phyloP scores from a whole-genome alignment of 2,329 filamentous ascomycete genomes.

The Botrytis sinoallii region DNA sequence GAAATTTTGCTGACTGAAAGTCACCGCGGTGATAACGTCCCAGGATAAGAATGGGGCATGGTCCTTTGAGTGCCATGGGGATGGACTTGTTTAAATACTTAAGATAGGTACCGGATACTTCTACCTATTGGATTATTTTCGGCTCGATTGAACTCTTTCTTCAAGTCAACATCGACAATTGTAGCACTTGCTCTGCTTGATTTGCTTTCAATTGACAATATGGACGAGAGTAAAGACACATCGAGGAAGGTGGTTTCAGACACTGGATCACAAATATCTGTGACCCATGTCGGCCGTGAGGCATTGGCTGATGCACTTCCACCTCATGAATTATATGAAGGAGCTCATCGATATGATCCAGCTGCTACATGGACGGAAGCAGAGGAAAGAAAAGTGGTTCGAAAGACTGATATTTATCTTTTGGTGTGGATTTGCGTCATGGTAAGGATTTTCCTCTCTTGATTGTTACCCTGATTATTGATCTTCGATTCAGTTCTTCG shows the following conservation, averaged over 20 bases:
- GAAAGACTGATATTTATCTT: constrained; percentile 42
- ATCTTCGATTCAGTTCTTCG: constrained; percentile 47
- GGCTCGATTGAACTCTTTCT: background rate
- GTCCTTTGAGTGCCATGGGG: background rate
- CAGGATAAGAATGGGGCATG: background rate
- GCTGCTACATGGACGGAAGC: constrained; percentile 51
- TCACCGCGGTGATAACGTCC: background rate
- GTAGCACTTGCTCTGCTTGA: background rate
- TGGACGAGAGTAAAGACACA: background rate
- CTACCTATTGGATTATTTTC: background rate
- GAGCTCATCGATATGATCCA: constrained; percentile 43
- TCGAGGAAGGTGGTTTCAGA: background rate
- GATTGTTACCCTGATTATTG: background rate
- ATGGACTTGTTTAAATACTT: background rate
- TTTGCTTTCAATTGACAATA: background rate
- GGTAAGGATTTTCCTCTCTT: background rate
- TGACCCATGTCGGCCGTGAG: background rate
- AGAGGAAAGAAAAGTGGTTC: constrained; percentile 55
- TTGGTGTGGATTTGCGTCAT: constrained; percentile 16
- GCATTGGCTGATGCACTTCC: constrained; percentile 5
- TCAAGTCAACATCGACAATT: background rate
- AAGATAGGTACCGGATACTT: background rate
- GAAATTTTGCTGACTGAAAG: background rate
- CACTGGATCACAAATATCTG: background rate
- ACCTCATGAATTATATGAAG: constrained; percentile 18